phyloP scores from a whole-genome alignment of 768 basidiomycete species.

The Sistotremastrum niveocremeum region DNA sequence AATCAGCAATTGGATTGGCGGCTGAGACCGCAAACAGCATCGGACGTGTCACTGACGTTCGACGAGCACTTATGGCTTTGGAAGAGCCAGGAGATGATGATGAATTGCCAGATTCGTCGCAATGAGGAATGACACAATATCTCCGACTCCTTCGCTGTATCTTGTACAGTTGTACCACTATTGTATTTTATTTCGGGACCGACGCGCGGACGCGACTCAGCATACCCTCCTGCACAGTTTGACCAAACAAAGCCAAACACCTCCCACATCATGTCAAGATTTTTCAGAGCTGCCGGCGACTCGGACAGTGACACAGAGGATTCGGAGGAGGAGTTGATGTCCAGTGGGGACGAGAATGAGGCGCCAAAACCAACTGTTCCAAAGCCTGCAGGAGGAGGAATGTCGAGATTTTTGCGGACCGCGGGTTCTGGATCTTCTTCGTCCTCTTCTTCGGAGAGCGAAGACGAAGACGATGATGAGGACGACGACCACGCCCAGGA shows the following conservation, averaged over 20 bases:
- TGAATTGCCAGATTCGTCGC: no score
- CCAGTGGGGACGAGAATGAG: constrained; percentile 56
- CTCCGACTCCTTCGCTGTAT: no score
- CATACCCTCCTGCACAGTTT: no score
- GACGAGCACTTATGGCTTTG: no score
- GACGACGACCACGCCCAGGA: constrained; percentile 32
- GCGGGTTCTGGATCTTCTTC: constrained; percentile 40
- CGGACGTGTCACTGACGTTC: no score
- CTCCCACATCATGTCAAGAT: constrained; percentile 54
- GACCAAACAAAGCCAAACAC: no score
- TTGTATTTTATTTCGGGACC: no score
- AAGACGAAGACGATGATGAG: constrained; percentile 32
- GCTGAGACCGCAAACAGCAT: not conserved
- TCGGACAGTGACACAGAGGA: constrained; percentile 63
- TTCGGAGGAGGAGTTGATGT: constrained; percentile 50
- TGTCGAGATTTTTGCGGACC: constrained; percentile 65
- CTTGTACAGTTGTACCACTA: no score
- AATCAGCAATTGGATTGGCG: constrained; percentile 8
- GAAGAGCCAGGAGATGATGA: no score
- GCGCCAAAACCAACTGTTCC: constrained; percentile 29
- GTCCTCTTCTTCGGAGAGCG: constrained; percentile 40
- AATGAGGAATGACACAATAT: no score
- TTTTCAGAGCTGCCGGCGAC: constrained; percentile 78
- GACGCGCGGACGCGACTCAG: no score
- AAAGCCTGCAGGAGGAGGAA: constrained; percentile 39